Evolutionary conservation across 176 grass and related monocot species (phyloP).

Genomic region (Cenchrus americanus): DNA sequence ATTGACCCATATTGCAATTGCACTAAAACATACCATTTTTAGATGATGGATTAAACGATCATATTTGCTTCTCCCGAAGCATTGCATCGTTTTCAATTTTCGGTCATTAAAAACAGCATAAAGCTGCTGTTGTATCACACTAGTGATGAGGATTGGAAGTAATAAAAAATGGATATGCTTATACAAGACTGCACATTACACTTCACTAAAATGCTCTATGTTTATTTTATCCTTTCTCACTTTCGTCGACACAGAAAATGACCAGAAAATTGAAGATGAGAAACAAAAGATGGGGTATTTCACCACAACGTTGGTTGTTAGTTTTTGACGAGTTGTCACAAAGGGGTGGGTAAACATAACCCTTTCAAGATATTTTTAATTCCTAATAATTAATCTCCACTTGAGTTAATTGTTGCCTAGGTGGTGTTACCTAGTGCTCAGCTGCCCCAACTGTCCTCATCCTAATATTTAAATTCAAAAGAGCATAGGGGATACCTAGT

Average conservation of each 20-base stretch:
- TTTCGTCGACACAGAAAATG: not conserved
- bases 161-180: too few species aligned
- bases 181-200: too few species aligned
- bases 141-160: too few species aligned
- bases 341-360: not conserved
- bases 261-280: not conserved
- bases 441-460: too few species aligned
- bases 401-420: not conserved
- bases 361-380: not conserved
- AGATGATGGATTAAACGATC: too few species aligned
- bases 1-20: too few species aligned
- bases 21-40: too few species aligned
- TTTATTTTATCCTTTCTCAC: not conserved
- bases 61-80: too few species aligned
- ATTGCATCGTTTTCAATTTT: too few species aligned
- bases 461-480: not conserved
- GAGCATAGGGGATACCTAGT: not conserved
- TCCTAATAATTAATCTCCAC: not conserved
- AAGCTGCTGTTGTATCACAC: too few species aligned
- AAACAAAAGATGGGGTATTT: not conserved
- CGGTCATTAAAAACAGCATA: too few species aligned
- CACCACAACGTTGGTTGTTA: not conserved
- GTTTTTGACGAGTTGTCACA: not conserved
- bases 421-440: too few species aligned
- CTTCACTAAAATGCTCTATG: not conserved